phyloP scores from a whole-genome alignment of 257 asterid species.

The Nicotiana tomentosiformis region DNA sequence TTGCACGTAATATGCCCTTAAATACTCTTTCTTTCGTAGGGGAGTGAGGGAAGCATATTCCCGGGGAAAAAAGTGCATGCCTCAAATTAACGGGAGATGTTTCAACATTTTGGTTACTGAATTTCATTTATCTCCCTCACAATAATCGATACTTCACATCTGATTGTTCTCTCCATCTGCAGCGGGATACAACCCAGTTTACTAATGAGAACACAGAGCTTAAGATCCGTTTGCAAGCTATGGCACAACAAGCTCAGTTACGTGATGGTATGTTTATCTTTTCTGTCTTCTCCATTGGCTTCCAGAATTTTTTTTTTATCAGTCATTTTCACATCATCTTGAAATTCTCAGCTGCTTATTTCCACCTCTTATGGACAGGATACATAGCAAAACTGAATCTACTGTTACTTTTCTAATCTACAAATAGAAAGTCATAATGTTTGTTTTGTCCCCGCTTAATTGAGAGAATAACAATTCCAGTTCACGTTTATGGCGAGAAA shows the following conservation, averaged over 20 bases:
- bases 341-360: neutral
- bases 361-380: neutral
- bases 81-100: neutral
- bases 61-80: neutral
- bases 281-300: neutral
- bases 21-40: neutral
- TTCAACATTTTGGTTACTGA: neutral
- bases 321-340: neutral
- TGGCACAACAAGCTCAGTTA: conserved; percentile 97
- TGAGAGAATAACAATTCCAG: neutral
- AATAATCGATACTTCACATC: neutral
- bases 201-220: conserved; percentile 88
- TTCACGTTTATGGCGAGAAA: neutral
- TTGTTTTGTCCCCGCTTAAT: neutral
- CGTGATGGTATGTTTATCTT: conserved; percentile 62
- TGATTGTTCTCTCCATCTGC: conserved; percentile 22
- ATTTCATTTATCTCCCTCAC: neutral
- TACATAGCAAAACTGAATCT: neutral
- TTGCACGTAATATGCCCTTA: neutral
- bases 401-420: neutral
- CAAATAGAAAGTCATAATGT: neutral
- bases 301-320: neutral
- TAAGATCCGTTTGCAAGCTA: conserved; percentile 87
- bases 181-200: conserved; percentile 91
- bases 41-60: neutral